A percentile compares a stretch with the other conserved stretches of the same genome.
Conservation (phyloP, 2,329 filamentous ascomycete species). For the Venturiaceae sp. region DNA sequence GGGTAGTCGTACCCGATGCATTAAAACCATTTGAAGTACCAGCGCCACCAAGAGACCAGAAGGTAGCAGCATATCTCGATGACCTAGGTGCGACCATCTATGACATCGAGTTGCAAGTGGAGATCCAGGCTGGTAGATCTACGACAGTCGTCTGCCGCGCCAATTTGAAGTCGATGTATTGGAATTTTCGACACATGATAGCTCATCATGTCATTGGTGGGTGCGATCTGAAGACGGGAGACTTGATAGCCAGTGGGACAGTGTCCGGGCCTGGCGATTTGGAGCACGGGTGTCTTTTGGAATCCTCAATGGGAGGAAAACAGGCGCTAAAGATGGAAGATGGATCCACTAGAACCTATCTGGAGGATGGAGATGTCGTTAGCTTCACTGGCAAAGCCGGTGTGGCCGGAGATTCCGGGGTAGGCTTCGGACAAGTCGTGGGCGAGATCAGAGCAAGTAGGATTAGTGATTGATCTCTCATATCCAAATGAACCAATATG, state of each 20-base stretch:
- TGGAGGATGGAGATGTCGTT: slow-evolving; percentile 62
- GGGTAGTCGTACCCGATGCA: slow-evolving; percentile 69
- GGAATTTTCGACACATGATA: slow-evolving; percentile 8
- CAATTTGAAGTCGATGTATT: slow-evolving; percentile 5
- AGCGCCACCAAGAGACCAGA: slow-evolving; percentile 45
- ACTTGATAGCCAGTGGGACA: slow-evolving; percentile 69
- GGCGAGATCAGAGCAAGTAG: not conserved
- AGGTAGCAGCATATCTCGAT: slow-evolving; percentile 53
- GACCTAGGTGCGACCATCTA: slow-evolving; percentile 53
- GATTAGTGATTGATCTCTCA: no score
- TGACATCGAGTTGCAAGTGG: slow-evolving; percentile 60
- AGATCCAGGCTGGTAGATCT: slow-evolving; percentile 35
- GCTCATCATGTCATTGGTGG: slow-evolving; percentile 28
- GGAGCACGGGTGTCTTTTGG: slow-evolving; percentile 59
- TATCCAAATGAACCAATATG: no score
- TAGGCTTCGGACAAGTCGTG: slow-evolving; percentile 7
- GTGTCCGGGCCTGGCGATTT: slow-evolving; percentile 54
- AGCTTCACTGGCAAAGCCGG: not conserved
- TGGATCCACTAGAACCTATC: slow-evolving; percentile 58
- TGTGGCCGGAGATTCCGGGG: not conserved
- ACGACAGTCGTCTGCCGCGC: not conserved
- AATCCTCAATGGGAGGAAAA: slow-evolving; percentile 63
- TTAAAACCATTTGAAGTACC: slow-evolving; percentile 55
- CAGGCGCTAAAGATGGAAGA: slow-evolving; percentile 48
- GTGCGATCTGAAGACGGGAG: slow-evolving; percentile 63